Percentiles rank a stretch among this genome's conserved stretches.
Evolutionary conservation across 1,284 basidiomycete species (phyloP).

Genomic region (Irpex sp.): DNA sequence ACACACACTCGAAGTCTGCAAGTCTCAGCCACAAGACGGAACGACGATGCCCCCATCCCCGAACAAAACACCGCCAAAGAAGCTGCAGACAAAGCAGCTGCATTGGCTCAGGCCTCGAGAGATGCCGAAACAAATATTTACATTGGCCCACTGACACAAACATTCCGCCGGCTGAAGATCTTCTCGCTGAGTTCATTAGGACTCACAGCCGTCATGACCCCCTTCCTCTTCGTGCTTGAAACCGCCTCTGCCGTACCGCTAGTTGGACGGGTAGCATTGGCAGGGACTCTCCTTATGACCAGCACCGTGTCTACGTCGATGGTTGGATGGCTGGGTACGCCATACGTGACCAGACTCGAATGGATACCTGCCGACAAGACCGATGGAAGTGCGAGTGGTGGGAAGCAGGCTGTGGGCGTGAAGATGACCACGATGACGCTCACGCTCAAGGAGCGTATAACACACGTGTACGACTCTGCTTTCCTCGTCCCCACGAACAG

Average conservation of each 20-base stretch:
- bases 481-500: constrained; percentile 70
- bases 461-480: constrained; percentile 71
- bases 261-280: constrained; percentile 68
- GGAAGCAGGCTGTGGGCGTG: constrained; percentile 28
- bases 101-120: background rate
- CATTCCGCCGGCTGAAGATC: constrained; percentile 76
- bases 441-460: constrained; percentile 53
- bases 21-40: constrained; percentile 5
- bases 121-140: constrained; percentile 28
- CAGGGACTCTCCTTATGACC: constrained; percentile 66
- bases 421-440: constrained; percentile 73
- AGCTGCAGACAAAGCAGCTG: background rate
- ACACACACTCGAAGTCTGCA: constrained; percentile 1
- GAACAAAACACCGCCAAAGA: background rate
- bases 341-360: constrained; percentile 47
- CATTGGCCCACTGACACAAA: constrained; percentile 65
- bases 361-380: constrained; percentile 26
- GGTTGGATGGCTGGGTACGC: constrained; percentile 65
- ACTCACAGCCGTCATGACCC: constrained; percentile 68
- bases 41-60: background rate
- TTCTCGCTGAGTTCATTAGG: constrained; percentile 81
- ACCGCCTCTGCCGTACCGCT: constrained; percentile 59
- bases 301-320: constrained; percentile 71
- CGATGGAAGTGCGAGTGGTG: constrained; percentile 14
- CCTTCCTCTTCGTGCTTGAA: constrained; percentile 80